Conservation (phyloP, 805 yeast species). For the Saturnispora serradocipensis region DNA sequence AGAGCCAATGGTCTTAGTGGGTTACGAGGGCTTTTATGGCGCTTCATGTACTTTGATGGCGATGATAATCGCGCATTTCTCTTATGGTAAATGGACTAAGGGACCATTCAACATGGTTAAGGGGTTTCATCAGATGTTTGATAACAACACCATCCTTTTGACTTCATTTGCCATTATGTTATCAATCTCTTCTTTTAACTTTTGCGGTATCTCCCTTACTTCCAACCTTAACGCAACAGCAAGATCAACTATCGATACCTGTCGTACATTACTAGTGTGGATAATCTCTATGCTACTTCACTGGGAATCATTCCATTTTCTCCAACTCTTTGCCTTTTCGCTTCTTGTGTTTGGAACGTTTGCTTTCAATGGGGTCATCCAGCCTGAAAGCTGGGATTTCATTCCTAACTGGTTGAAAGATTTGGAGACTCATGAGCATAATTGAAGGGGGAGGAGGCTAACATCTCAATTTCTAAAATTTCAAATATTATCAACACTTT, state of each 20-base stretch:
- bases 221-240: slow-evolving; percentile 62
- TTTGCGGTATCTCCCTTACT: slow-evolving; percentile 64
- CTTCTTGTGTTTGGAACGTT: slow-evolving; percentile 63
- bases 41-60: slow-evolving; percentile 33
- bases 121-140: slow-evolving; percentile 41
- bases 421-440: slow-evolving; percentile 9
- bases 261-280: slow-evolving; percentile 72
- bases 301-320: slow-evolving; percentile 60
- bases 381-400: slow-evolving; percentile 38
- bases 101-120: slow-evolving; percentile 50
- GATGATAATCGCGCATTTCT: slow-evolving; percentile 36
- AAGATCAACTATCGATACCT: slow-evolving; percentile 70
- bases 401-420: slow-evolving; percentile 40
- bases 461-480: not conserved
- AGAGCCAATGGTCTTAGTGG: slow-evolving; percentile 58
- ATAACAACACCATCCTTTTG: slow-evolving; percentile 33
- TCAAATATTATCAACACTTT: not conserved
- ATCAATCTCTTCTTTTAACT: slow-evolving; percentile 64
- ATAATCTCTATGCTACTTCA: slow-evolving; percentile 56
- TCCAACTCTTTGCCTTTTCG: slow-evolving; percentile 57
- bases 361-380: slow-evolving; percentile 60
- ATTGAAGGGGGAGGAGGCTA: not conserved
- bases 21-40: slow-evolving; percentile 69
- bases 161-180: slow-evolving; percentile 60
- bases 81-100: slow-evolving; percentile 28